phyloP scores from a whole-genome alignment of 768 basidiomycete species.

The Postia placenta region DNA sequence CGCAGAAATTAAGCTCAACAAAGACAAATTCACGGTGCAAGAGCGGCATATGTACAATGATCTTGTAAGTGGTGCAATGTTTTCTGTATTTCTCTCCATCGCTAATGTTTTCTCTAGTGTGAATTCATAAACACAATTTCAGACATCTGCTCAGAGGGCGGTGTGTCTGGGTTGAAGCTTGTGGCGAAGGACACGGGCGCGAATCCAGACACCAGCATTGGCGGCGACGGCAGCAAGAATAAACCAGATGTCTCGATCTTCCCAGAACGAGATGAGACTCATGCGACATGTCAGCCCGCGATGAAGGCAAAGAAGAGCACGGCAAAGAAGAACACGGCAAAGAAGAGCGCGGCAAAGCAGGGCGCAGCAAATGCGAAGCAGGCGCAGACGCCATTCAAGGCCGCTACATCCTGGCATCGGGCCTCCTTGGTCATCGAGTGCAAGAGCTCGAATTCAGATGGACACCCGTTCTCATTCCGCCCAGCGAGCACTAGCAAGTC shows the following conservation, averaged over 20 bases:
- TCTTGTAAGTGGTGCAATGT: neutral
- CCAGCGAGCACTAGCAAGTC: too few relatives aligned
- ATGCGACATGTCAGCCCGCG: neutral
- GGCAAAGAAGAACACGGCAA: neutral
- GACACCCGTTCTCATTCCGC: too few relatives aligned
- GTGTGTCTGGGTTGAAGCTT: too few relatives aligned
- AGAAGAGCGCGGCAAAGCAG: neutral
- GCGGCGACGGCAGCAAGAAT: neutral
- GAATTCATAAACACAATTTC: neutral
- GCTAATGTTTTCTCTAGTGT: neutral
- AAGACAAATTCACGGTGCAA: neutral
- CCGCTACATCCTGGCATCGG: too few relatives aligned
- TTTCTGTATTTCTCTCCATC: neutral
- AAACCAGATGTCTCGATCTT: neutral
- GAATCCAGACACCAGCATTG: neutral
- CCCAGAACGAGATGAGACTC: neutral
- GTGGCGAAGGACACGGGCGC: neutral
- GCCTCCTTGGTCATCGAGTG: too few relatives aligned
- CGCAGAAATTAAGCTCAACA: neutral
- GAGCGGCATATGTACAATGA: neutral
- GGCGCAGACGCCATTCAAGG: neutral
- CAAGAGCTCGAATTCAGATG: too few relatives aligned
- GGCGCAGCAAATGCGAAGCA: neutral
- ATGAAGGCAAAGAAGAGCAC: neutral
- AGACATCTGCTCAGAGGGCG: neutral